Evolutionary conservation across 2,329 filamentous ascomycete genomes (phyloP).

Genomic region (Neofusicoccum umdonicola): DNA sequence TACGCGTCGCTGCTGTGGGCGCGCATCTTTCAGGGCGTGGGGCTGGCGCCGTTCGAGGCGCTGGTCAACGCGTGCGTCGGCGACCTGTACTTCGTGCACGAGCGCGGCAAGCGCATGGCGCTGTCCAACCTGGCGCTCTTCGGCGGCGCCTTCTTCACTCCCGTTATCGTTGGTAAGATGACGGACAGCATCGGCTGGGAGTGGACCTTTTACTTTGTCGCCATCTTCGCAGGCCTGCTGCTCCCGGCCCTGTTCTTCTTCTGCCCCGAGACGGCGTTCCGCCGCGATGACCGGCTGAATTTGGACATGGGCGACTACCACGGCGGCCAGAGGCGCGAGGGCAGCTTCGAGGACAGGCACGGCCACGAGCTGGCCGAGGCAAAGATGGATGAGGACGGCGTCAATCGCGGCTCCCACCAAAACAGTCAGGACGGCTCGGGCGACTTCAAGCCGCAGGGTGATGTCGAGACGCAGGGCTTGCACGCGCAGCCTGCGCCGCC

Average conservation of each 20-base stretch:
- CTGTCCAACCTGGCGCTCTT: slow-evolving; percentile 70
- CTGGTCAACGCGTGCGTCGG: slow-evolving; percentile 86
- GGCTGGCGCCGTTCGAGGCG: slow-evolving; percentile 83
- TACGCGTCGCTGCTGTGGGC: slow-evolving; percentile 75
- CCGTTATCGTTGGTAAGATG: slow-evolving; percentile 87
- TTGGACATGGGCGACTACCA: slow-evolving; percentile 57
- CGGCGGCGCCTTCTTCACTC: slow-evolving; percentile 72
- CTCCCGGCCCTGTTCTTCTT: slow-evolving; percentile 73
- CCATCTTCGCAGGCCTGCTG: slow-evolving; percentile 73
- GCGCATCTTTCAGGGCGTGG: slow-evolving; percentile 81
- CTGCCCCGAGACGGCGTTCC: slow-evolving; percentile 81
- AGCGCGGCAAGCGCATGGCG: slow-evolving; percentile 84
- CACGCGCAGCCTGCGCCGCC: neutral
- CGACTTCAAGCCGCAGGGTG: neutral
- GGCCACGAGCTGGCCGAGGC: slow-evolving; percentile 1
- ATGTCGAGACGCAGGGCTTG: neutral
- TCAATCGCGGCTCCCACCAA: neutral
- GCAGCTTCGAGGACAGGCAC: neutral
- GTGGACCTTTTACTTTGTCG: slow-evolving; percentile 86
- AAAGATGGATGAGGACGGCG: neutral
- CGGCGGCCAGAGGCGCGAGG: neutral
- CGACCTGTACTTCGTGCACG: slow-evolving; percentile 87
- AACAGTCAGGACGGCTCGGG: neutral
- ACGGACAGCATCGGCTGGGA: slow-evolving; percentile 72
- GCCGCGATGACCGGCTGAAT: slow-evolving; percentile 65